Evolutionary conservation across 2,329 filamentous ascomycete species (phyloP).

Genomic region (Xylariaceae sp.): DNA sequence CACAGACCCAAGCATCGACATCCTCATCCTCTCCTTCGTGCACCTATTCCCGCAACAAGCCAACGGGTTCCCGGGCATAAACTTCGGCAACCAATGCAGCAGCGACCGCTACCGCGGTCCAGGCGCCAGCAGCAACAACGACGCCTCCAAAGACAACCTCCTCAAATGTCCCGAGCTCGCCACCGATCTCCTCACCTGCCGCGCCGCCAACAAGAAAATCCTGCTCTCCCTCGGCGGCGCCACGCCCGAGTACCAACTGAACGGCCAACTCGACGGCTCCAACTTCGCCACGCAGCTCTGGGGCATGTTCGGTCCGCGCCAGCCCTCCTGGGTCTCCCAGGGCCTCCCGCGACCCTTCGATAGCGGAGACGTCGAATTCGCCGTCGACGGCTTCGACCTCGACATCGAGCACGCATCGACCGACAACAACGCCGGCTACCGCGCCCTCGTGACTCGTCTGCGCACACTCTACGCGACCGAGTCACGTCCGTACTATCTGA

Average conservation of each 20-base stretch:
- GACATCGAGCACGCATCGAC: constrained; percentile 30
- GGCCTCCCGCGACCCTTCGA: constrained; percentile 29
- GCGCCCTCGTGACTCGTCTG: constrained; percentile 24
- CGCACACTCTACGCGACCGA: constrained; percentile 22
- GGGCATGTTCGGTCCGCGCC: constrained; percentile 37
- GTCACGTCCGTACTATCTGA: constrained; percentile 32
- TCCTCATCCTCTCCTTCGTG: constrained; percentile 42
- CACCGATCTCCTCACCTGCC: constrained; percentile 36
- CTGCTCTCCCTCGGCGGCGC: constrained; percentile 39
- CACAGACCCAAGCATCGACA: constrained; percentile 35
- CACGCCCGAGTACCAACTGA: constrained; percentile 33
- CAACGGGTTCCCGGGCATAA: constrained; percentile 36
- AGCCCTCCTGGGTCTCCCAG: constrained; percentile 27
- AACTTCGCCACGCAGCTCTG: constrained; percentile 34
- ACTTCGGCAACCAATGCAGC: constrained; percentile 39
- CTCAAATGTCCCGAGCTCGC: constrained; percentile 34
- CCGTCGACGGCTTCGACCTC: constrained; percentile 31
- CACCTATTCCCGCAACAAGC: constrained; percentile 37
- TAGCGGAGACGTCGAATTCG: constrained; percentile 21
- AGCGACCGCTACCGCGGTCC: constrained; percentile 29
- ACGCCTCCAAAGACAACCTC: constrained; percentile 30
- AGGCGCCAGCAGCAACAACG: constrained; percentile 30
- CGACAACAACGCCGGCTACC: constrained; percentile 30
- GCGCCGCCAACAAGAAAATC: constrained; percentile 36
- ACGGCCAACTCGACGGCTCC: constrained; percentile 33